phyloP scores from a whole-genome alignment of 2,329 filamentous ascomycete genomes.

The Triangularia verruculosa region DNA sequence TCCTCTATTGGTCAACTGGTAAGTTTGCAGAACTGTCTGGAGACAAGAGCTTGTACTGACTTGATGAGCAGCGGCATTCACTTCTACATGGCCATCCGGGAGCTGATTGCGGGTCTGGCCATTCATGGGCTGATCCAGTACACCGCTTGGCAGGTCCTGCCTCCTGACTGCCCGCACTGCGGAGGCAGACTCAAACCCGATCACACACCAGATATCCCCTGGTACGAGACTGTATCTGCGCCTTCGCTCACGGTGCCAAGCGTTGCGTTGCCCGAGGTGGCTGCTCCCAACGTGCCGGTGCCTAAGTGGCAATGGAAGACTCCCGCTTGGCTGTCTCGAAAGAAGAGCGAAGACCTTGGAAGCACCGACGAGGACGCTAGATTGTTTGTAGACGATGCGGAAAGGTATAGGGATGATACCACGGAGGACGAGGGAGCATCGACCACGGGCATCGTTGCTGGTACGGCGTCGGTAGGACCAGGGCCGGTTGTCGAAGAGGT shows the following conservation, averaged over 20 bases:
- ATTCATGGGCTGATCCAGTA: slow-evolving; percentile 39
- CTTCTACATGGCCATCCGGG: slow-evolving; percentile 37
- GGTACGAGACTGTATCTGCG: slow-evolving; percentile 26
- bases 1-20: slow-evolving; percentile 42
- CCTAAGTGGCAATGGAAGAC: slow-evolving; percentile 5
- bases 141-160: slow-evolving; percentile 39
- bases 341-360: background rate
- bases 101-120: slow-evolving; percentile 41
- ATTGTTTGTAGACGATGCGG: slow-evolving; percentile 20
- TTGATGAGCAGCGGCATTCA: slow-evolving; percentile 36
- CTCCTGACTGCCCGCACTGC: slow-evolving; percentile 42
- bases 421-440: slow-evolving; percentile 14
- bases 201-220: slow-evolving; percentile 37
- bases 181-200: slow-evolving; percentile 37
- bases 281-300: background rate
- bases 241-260: slow-evolving; percentile 10
- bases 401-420: slow-evolving; percentile 17
- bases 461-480: slow-evolving; percentile 6
- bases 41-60: background rate
- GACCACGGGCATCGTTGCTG: slow-evolving; percentile 10
- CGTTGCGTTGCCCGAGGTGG: background rate
- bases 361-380: background rate
- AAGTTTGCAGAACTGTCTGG: slow-evolving; percentile 18
- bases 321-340: slow-evolving; percentile 1
- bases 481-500: slow-evolving; percentile 21